These are phyloP conservation scores for Penicillium sp. DNA, from an alignment of 2,329 filamentous ascomycete genomes.

Conservation along the genomic window DNA sequence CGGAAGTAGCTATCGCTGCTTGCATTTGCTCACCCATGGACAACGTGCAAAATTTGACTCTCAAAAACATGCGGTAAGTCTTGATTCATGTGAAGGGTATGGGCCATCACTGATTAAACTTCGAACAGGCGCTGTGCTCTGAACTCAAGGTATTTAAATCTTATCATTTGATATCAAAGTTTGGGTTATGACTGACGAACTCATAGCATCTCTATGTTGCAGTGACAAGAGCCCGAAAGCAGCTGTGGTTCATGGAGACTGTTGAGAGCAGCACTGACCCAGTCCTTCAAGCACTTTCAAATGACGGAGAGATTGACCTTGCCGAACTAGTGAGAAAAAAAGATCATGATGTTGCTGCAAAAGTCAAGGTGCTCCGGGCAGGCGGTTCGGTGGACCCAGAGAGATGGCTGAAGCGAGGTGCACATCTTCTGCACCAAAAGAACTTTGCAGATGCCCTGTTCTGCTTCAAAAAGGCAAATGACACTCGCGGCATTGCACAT, in stretches of 20 bases:
- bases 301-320: constrained; percentile 1
- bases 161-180: neutral
- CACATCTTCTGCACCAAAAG: constrained; percentile 20
- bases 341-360: constrained; percentile 14
- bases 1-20: constrained; percentile 20
- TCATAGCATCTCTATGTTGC: constrained; percentile 32
- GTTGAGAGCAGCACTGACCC: constrained; percentile 7
- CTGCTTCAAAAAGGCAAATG: constrained; percentile 16
- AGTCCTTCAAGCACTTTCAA: constrained; percentile 15
- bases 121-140: constrained; percentile 12
- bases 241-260: constrained; percentile 25
- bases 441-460: constrained; percentile 21
- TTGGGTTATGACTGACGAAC: neutral
- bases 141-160: constrained; percentile 11
- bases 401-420: constrained; percentile 21
- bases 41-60: constrained; percentile 15
- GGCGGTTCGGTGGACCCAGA: constrained; percentile 18
- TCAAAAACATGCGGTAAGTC: constrained; percentile 18
- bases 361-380: constrained; percentile 18
- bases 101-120: neutral
- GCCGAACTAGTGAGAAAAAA: constrained; percentile 18
- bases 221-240: constrained; percentile 28
- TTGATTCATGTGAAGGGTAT: neutral
- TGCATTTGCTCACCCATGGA: constrained; percentile 12
- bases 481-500: constrained; percentile 9